Conservation (phyloP, 306 rosid genomes). For the Malus sylvestris region DNA sequence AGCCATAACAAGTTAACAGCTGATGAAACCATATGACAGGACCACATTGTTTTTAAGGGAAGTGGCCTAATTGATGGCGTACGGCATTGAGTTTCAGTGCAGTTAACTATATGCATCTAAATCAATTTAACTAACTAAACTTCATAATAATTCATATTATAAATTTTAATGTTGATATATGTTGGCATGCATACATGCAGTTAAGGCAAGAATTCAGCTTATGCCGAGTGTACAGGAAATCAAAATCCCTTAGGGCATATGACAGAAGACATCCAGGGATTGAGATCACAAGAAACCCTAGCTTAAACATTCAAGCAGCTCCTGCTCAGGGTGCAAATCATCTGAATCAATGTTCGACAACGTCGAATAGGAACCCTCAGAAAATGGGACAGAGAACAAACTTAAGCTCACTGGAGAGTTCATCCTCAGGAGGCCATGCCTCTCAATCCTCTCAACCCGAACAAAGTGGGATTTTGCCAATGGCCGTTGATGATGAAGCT, state of each 20-base stretch:
- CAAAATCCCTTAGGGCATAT: conserved; percentile 66
- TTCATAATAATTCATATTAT: not conserved
- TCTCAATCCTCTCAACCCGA: conserved; percentile 14
- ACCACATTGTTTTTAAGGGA: no score
- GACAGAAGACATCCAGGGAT: conserved; percentile 50
- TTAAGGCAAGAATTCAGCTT: conserved; percentile 17
- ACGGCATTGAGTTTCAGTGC: no score
- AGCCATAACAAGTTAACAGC: no score
- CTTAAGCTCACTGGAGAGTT: conserved; percentile 41
- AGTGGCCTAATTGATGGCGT: no score
- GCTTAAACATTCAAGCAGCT: not conserved
- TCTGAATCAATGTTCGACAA: not conserved
- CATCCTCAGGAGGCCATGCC: conserved; percentile 35
- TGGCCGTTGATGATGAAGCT: conserved; percentile 25
- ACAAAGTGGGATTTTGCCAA: conserved; percentile 8
- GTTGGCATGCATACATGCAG: conserved; percentile 28
- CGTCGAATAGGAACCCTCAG: no score
- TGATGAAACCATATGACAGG: no score
- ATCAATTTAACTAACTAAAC: no score
- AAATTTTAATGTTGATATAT: not conserved
- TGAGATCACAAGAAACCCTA: not conserved
- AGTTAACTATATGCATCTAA: no score
- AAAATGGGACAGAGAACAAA: conserved; percentile 9
- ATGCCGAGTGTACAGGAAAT: conserved; percentile 76
- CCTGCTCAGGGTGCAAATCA: not conserved